Evolutionary conservation across 192 early-diverging fungal species (phyloP), one percentile per base, ranked within the genome.

Genomic region (Oehlia diaphana): DNA sequence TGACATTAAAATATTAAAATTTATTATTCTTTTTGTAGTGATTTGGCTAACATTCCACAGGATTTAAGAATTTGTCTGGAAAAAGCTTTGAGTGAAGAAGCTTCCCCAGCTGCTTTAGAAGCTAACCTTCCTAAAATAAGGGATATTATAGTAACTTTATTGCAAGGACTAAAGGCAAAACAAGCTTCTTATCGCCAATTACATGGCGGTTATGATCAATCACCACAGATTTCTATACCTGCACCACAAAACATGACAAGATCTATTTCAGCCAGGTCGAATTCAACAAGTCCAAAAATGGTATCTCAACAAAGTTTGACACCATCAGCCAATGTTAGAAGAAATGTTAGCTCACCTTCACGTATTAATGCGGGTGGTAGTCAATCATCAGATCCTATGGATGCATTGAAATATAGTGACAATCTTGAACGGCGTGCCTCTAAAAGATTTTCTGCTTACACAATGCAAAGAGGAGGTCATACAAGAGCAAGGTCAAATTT

Each of bases 91-190:
- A 74, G 74, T 12, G 85, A 88, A 67, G 80, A 84, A 12, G 85
- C 87, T 5, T 84, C 86, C 0, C 83, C 79, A n/a, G 16, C 73
- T 9, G 81, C 84, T 6, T 65, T 91, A 21, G 90, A 91, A 50
- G 74, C 82, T 16, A 80, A 88, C 64, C 72, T 91, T 19, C 88
- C 89, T n/a, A 80, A 69, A 9, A 91, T 91, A 66, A 83, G 84
- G 65, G 87, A 87, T 33, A 82, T 85, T 39, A 90, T 90, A 76
- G 81, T 90, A 37, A 75, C 79, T 28, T 75, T 90, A 10, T 70
- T 90, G 5, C 86, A 90, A 77, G 87, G 86, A 8, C 69, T 90
- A 47, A 88, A 88, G 44, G 80, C 76, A 53, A 91, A 89, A 58
- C 88, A 91, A 80, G 84, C 83, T 37, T 31, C 85, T 4, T 83